phyloP scores from a whole-genome alignment of 139 green algal species.

The Chlorella ohadii region DNA sequence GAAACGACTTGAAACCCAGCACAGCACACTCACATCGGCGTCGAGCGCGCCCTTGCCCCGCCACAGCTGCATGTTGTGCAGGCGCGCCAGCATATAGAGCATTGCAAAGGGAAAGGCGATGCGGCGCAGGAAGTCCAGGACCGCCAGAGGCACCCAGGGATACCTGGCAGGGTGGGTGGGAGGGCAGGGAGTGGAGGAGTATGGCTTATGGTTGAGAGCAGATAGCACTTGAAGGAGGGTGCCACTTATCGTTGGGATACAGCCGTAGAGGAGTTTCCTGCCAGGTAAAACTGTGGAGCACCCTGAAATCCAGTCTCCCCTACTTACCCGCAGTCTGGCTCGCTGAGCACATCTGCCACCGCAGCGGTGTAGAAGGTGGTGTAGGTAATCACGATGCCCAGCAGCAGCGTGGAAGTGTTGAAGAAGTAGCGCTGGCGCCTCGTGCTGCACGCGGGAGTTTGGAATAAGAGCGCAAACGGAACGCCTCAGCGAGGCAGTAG shows the following conservation, averaged over 20 bases:
- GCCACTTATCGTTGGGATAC: too few relatives aligned
- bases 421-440: not conserved
- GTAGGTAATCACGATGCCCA: not conserved
- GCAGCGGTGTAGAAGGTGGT: not conserved
- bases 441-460: not conserved
- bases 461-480: too few relatives aligned
- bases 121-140: not conserved
- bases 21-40: not conserved
- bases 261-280: too few relatives aligned
- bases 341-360: not conserved
- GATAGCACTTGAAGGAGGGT: too few relatives aligned
- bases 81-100: not conserved
- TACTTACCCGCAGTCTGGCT: not conserved
- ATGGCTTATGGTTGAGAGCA: too few relatives aligned
- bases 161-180: not conserved
- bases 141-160: not conserved
- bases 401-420: not conserved
- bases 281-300: too few relatives aligned
- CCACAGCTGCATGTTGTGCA: conserved; percentile 11
- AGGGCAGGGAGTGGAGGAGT: too few relatives aligned
- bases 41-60: not conserved
- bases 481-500: too few relatives aligned
- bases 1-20: too few relatives aligned
- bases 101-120: not conserved
- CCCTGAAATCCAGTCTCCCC: too few relatives aligned